Evolutionary conservation across 352 stramenopile species (phyloP).

Genomic region (Ophiocytium majus): DNA sequence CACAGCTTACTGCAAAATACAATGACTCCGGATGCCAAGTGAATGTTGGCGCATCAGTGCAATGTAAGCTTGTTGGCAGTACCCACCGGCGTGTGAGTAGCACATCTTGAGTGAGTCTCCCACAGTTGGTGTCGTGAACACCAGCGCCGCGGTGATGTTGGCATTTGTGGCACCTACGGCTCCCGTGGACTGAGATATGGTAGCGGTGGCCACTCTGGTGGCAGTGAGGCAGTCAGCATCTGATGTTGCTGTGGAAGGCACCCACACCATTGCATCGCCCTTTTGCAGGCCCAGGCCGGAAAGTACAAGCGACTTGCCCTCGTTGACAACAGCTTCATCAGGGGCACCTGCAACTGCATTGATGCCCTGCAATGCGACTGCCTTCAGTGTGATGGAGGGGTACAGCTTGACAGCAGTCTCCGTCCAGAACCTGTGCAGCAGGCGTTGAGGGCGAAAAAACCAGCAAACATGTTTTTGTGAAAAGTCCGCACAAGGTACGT

Average conservation of each 20-base stretch:
- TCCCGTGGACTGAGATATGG: no score
- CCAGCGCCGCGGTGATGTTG: neutral
- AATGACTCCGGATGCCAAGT: no score
- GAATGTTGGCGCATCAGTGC: no score
- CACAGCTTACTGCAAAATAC: no score
- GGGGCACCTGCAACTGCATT: slow-evolving; percentile 24
- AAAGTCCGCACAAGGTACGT: no score
- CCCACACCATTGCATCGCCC: slow-evolving; percentile 31
- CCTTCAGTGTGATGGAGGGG: slow-evolving; percentile 32
- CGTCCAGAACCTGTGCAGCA: slow-evolving; percentile 24
- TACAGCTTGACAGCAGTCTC: slow-evolving; percentile 32
- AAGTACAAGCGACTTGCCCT: slow-evolving; percentile 30
- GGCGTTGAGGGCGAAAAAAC: no score
- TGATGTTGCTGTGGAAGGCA: neutral
- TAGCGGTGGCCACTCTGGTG: no score
- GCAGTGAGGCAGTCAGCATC: no score
- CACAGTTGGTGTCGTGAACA: neutral
- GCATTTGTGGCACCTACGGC: no score
- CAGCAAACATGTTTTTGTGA: no score
- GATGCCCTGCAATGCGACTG: slow-evolving; percentile 23
- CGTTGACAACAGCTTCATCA: slow-evolving; percentile 29
- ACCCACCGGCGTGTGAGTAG: neutral
- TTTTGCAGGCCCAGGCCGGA: slow-evolving; percentile 21
- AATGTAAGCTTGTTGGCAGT: no score
- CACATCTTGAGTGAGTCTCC: neutral